Evolutionary conservation across 805 yeast species (phyloP), one percentile per base, ranked within the genome.

Genomic region (Nakazawaea ambrosiae): DNA sequence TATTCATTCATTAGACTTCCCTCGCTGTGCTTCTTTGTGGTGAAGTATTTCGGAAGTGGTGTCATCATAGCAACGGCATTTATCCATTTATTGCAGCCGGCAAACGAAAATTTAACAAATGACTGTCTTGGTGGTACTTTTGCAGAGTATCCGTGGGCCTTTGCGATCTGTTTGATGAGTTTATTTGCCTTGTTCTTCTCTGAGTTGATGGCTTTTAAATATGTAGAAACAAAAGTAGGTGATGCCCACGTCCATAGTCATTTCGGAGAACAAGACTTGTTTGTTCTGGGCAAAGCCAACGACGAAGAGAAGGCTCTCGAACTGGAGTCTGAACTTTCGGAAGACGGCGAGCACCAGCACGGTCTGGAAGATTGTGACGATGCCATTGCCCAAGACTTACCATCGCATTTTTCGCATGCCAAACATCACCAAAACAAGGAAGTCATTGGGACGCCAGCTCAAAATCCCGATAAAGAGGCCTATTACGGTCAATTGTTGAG

Each of bases 1-100:
- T 70, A 67, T 47, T 69, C 79, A 1, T 64, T 65, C 45, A 57
- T 76, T 33, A 59, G 70, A 39, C 45, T 76, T 39, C 82, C 82
- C 1, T 41, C 56, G 4, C 55, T 60, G 60, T 51, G 58, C 31
- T 67, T 66, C 45, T 63, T 65, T 49, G 49, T 62, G 28, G 60
- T 64, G 44, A 54, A 74, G 54, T 73, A 66, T 60, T 80, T 80
- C 49, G 90, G 90, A 48, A 70, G 86, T 4, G 90, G 90, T 36
- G 89, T 81, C 32, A 81, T 81, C 47, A 63, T 81, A 3, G 82
- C 89, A 9, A 81, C 90, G 6, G 85, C 87, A 0, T 82, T 78
- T 48, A 70, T 81, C 41, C 90, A 81, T 58, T 56, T 80, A 40
- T 60, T 80, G 49, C 65, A 67, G 38, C 80, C 80, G 2, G 81